Evolutionary conservation across 2,329 filamentous ascomycete genomes (phyloP), one percentile per base, ranked within the genome.

Genomic region (Amylocarpus encephaloides): DNA sequence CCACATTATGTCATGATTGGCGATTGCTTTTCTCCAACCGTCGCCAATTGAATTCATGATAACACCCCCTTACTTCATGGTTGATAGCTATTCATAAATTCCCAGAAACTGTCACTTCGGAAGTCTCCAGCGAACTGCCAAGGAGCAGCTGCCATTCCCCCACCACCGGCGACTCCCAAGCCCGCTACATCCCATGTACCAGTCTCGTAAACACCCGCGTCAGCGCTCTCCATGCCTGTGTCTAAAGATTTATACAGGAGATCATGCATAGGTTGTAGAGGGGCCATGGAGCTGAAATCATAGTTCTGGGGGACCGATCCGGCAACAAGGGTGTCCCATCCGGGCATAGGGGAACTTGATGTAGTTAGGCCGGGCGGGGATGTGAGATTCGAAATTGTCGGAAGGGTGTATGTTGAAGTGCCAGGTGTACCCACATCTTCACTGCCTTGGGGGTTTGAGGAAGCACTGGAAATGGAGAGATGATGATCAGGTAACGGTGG

Each of bases 101-200:
- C 75, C 77, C 77, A 80, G 49, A 80, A 71, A 40, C 75, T 79
- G 57, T 79, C 76, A 43, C 71, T 70, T 2, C 71, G 72, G 64
- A 79, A 78, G 50, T 73, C 75, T 1, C 77, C 77, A 19, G 73
- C 76, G 65, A 80, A 80, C 52, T 75, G 71, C 73, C 73, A 76
- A 26, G 65, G 46, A 13, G 32, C 40, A 10, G 39, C 51, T 5
- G 40, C 51, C 13, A 50, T 46, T 2, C 32, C 51, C 16, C 6
- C 18, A 6, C 12, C 38, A 34, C 30, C 43, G 3, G 18, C 44
- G 18, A 33, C 34, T 49, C 29, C 43, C 15, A 35, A 38, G 32
- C 26, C 40, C 33, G 41, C 44, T 22, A 39, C 18, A 51, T 47
- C 47, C 18, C 41, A 47, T 10, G 43, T 34, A 18, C 48, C 46